Evolutionary conservation across 2,329 filamentous ascomycete species (phyloP).

Genomic region (Magnaporthiopsis incrustans): DNA sequence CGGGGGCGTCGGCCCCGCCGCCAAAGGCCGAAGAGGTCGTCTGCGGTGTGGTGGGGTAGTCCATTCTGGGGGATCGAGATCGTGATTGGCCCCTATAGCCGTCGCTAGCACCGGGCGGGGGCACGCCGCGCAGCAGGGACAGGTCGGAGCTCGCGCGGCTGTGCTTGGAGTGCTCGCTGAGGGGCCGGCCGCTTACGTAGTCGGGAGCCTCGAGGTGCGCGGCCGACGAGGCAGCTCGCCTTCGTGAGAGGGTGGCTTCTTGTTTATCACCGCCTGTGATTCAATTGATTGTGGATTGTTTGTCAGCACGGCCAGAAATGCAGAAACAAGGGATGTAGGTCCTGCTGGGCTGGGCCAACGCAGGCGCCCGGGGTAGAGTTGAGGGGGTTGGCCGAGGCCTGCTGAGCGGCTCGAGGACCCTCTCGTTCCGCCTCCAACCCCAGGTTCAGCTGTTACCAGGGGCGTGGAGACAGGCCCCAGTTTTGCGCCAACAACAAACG

Average conservation of each 20-base stretch:
- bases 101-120: conserved; percentile 30
- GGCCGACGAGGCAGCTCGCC: conserved; percentile 55
- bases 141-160: conserved; percentile 66
- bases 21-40: conserved; percentile 20
- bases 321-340: background rate
- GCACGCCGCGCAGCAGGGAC: conserved; percentile 48
- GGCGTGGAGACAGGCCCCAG: background rate
- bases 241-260: conserved; percentile 23
- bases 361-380: background rate
- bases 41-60: conserved; percentile 28
- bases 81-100: conserved; percentile 31
- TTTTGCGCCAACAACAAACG: background rate
- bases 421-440: background rate
- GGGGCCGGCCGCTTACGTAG: conserved; percentile 38
- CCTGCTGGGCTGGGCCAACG: background rate
- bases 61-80: conserved; percentile 34
- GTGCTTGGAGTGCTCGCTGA: conserved; percentile 57
- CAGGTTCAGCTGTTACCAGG: background rate
- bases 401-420: background rate
- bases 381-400: background rate
- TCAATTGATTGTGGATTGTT: conserved; percentile 4
- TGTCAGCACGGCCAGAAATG: background rate
- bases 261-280: conserved; percentile 4
- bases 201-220: conserved; percentile 52
- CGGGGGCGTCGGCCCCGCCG: conserved; percentile 15